Conservation (phyloP, 805 yeast genomes). For the Starmerella stellata region DNA sequence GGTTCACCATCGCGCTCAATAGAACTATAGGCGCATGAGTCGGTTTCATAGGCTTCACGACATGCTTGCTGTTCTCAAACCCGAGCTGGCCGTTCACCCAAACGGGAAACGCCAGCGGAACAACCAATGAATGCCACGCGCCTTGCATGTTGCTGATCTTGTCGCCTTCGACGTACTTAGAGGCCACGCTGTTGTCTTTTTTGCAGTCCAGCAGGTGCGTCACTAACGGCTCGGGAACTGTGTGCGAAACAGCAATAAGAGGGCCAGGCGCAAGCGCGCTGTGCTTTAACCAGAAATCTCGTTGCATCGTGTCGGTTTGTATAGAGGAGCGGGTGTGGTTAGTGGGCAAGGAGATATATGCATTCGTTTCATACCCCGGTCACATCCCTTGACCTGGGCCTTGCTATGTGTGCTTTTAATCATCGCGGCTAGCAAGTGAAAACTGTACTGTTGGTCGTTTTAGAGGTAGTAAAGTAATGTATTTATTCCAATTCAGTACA, state of each 20-base stretch:
- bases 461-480: no score
- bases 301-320: constrained; percentile 5
- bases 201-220: constrained; percentile 7
- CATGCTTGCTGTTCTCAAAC: constrained; percentile 6
- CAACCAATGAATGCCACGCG: constrained; percentile 11
- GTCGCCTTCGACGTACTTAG: constrained; percentile 10
- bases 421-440: no score
- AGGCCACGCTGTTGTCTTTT: constrained; percentile 6
- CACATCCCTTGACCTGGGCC: no score
- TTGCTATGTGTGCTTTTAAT: no score
- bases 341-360: no score
- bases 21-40: constrained; percentile 7
- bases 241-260: constrained; percentile 2
- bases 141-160: constrained; percentile 13
- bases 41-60: constrained; percentile 4
- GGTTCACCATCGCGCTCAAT: constrained; percentile 16
- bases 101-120: constrained; percentile 12
- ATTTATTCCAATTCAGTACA: no score
- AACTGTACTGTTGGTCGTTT: no score
- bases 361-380: no score
- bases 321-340: no score
- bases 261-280: constrained; percentile 5
- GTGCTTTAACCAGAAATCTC: constrained; percentile 9
- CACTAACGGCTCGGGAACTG: constrained; percentile 8
- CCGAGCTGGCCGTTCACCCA: constrained; percentile 10